Evolutionary conservation across 1,284 basidiomycete genomes (phyloP), one percentile per base, ranked within the genome.

Genomic region (Thecaphora thlaspeos): DNA sequence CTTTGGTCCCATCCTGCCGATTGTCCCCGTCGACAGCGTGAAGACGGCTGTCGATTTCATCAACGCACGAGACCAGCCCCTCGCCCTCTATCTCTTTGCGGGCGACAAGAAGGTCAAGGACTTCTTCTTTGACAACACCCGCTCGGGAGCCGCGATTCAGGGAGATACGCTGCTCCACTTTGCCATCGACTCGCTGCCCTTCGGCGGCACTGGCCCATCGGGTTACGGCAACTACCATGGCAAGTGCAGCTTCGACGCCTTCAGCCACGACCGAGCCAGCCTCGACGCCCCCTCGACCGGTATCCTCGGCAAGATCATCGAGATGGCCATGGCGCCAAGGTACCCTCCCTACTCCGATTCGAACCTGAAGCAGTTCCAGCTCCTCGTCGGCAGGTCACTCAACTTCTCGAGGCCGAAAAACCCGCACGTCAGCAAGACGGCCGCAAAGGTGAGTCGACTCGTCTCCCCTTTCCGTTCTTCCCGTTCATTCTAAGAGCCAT

Each of bases 71-170:
- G 88, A 88, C 50, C 85, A 89, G 61, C 88, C 90, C 2, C 82
- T 91, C 8, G 83, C 85, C 0, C 78, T 91, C 12, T 90, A 91
- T 68, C 83, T 89, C 30, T 91, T 91, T 80, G 82, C 87, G 1
- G 78, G 83, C 48, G 83, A 87, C 68, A 67, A 81, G 1, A 77
- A 76, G 21, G 82, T 86, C 70, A 88, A 88, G 77, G 76, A 81
- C 19, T 86, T 86, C 77, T 80, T 80, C 32, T 56, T 71, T 39
- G 59, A 64, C 48, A 65, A 67, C 51, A 78, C 76, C 37, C 52
- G 60, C 28, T 71, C 70, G n/a, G 66, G 57, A 37, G 61, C 51
- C 2, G 63, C 53, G 18, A 51, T 70, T 15, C 55, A 64, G 39
- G 64, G 63, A 37, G 70, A 73, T 46, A 57, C 65, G 14, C 48